Base-by-base conservation (phyloP, 768 basidiomycete species). In the Pisolithus albus region DNA sequence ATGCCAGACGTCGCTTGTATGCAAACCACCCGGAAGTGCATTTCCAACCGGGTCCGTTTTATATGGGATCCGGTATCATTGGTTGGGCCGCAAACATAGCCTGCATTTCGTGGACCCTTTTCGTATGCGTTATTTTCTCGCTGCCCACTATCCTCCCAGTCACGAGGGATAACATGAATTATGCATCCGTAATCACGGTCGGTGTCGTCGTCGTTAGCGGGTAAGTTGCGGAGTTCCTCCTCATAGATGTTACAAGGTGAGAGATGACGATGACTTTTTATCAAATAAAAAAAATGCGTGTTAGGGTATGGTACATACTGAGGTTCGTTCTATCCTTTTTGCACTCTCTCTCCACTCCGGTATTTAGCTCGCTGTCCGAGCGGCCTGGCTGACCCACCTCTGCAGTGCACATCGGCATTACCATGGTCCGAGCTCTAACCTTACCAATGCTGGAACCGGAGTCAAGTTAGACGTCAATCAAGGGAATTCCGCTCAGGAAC, bases 31-130 rank as follows among this genome's bases (percentile, higher is more conserved):
- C 87, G 0, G 88, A 92, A 45, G 89, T 92, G 36, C 74, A 77
- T 59, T 92, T 92, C 75, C 82, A 79, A 54, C 90, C 90, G 4
- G 90, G 90, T 10, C 89, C 90, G 6, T 91, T 92, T 71, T 91
- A 84, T 70, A 82, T 92, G 81, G 85, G 88, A 28, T 69, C 78
- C 50, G 87, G 87, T 0, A 54, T 73, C 39, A 63, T 88, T 15
- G 87, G 87, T 0, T 76, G 76, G 72, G 61, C 72, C 4, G 77
- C 76, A 51, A 89, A 91, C 59, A 55, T 74, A 26, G 72, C 71
- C n/a, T 88, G 86, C 65, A 84, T 88, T 46, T 46, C 61, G 11
- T 88, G 85, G 85, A 84, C 83, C 32, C 58, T 79, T 11, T 86
- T 87, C 64, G 76, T 88, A 34, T 75, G 71, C 52, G 74, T 88